Percentiles rank a stretch among this genome's conserved stretches.
Evolutionary conservation across 2,329 filamentous ascomycete species (phyloP).

Genomic region (Fusarium concolor): DNA sequence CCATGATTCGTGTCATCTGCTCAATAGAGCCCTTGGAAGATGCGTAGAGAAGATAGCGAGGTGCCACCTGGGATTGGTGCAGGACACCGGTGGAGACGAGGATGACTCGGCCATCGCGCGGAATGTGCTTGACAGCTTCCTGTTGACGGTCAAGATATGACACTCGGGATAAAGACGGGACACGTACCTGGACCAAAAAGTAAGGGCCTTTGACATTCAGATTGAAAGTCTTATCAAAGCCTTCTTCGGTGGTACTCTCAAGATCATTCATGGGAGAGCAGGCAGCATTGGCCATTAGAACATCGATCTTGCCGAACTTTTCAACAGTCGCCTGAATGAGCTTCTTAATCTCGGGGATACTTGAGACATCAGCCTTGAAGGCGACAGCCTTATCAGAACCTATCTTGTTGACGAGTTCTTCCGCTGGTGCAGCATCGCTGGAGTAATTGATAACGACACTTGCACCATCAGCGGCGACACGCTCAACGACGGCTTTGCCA

Average conservation of each 20-base stretch:
- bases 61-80: slow-evolving; percentile 2
- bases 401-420: slow-evolving; percentile 1
- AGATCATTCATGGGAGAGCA: slow-evolving; percentile 14
- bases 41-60: slow-evolving; percentile 20
- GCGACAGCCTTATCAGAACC: not conserved
- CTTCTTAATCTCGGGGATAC: not conserved
- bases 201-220: slow-evolving; percentile 11
- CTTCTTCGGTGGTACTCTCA: slow-evolving; percentile 1
- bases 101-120: slow-evolving; percentile 3
- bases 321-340: not conserved
- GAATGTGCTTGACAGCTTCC: slow-evolving; percentile 15
- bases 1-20: slow-evolving; percentile 16
- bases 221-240: slow-evolving; percentile 3
- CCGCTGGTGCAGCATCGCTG: not conserved
- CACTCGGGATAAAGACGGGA: accelerated
- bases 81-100: slow-evolving; percentile 12
- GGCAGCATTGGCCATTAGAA: slow-evolving; percentile 17
- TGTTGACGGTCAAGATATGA: not conserved
- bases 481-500: slow-evolving; percentile 8
- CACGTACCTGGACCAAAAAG: not conserved
- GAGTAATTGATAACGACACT: slow-evolving; percentile 19
- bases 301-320: slow-evolving; percentile 15
- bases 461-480: slow-evolving; percentile 3
- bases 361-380: not conserved
- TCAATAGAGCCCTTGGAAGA: slow-evolving; percentile 10